Evolutionary conservation across 1,284 basidiomycete genomes (phyloP), one percentile per base, ranked within the genome.

Genomic region (Lignosus rhinocerotis): DNA sequence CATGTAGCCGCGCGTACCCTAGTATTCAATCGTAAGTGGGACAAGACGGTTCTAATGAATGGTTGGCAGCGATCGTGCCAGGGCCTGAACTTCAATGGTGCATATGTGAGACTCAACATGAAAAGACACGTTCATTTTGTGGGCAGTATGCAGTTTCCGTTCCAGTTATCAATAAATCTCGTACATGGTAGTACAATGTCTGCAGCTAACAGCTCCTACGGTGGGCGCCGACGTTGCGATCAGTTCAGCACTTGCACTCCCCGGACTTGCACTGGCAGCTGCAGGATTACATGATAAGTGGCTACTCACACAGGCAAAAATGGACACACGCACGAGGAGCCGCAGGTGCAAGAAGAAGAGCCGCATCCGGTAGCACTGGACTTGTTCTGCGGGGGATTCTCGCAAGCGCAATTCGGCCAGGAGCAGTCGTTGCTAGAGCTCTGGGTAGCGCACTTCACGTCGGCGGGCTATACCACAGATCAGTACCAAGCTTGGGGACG

Each of bases 341-440:
- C 55, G 36, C 57, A 61, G 57, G 47, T 59, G 61, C 63, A 64
- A 31, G 50, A 58, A 34, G 53, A 56, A 16, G 63, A 64, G 25
- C 61, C 56, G 53, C 60, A 65, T 50, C 45, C 51, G 36, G 44
- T 56, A 31, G 50, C 50, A 32, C 50, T 51, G 38, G 58, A 58
- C 59, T 66, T 59, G 64, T 70, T 70, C 68, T 70, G 67, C 41
- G 64, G 64, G 41, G 66, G 61, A 52, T 68, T 60, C 44, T 59
- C 69, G 65, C 70, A 72, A 33, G 61, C 67, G 60, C 70, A 72
- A 64, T 70, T 63, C 43, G 70, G 70, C 57, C 62, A 70, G 56
- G 57, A 58, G 65, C 70, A 71, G 58, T 56, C 56, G 56, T 36
- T 53, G 59, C 51, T 65, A 50, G 63, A 61, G 54, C 65, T 57